Percentiles rank a stretch among this genome's conserved stretches.
phyloP scores from a whole-genome alignment of 768 basidiomycete species.

The Leccinum disarticulatum region DNA sequence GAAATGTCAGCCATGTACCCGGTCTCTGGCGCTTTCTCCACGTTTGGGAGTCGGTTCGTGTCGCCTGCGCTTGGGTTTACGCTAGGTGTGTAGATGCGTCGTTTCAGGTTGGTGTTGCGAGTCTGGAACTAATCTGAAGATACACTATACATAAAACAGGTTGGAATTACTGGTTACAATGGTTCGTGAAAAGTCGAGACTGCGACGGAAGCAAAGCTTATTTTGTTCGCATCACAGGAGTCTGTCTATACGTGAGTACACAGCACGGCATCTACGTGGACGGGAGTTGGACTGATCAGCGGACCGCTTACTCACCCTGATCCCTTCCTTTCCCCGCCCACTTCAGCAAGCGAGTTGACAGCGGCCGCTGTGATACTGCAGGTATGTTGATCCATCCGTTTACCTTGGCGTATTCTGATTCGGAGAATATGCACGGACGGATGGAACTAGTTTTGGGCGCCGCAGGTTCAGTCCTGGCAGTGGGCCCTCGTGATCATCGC shows the following conservation, averaged over 20 bases:
- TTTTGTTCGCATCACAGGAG: slow-evolving; percentile 30
- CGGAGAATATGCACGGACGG: background rate
- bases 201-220: background rate
- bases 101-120: background rate
- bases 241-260: slow-evolving; percentile 39
- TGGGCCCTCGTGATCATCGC: slow-evolving; percentile 57
- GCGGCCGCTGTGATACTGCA: slow-evolving; percentile 55
- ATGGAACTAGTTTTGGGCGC: slow-evolving; percentile 42
- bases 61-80: slow-evolving; percentile 62
- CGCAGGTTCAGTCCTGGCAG: slow-evolving; percentile 49
- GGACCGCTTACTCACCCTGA: background rate
- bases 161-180: slow-evolving; percentile 61
- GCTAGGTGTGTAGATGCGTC: slow-evolving; percentile 36
- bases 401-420: background rate
- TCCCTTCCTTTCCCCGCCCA: background rate
- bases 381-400: slow-evolving; percentile 22
- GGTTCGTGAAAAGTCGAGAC: slow-evolving; percentile 24
- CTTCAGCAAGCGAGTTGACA: slow-evolving; percentile 54
- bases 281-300: background rate
- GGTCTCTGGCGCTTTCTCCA: slow-evolving; percentile 60
- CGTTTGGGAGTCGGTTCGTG: slow-evolving; percentile 57
- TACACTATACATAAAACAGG: slow-evolving; percentile 26
- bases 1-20: slow-evolving; percentile 69
- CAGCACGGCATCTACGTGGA: background rate
- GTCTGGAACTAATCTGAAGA: background rate